Evolutionary conservation across 176 grass and related monocot genomes (phyloP).

Genomic region (Hyparrhenia diplandra): DNA sequence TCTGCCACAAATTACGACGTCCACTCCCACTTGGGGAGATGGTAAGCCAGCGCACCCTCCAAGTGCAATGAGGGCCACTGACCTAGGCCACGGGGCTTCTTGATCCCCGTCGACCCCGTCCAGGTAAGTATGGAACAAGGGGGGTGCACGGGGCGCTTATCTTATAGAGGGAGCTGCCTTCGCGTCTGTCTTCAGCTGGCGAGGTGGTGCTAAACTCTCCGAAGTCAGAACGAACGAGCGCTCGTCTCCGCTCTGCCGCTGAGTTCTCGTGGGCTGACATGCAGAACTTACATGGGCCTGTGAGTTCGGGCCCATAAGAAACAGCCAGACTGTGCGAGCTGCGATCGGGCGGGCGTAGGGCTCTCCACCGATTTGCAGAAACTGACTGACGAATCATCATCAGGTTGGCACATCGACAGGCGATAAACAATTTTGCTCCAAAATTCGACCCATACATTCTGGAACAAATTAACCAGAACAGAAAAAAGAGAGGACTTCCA

Average conservation of each 20-base stretch:
- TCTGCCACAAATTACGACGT: constrained; percentile 45
- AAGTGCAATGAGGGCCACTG: constrained; percentile 37
- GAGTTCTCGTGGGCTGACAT: not conserved
- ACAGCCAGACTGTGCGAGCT: too few relatives aligned
- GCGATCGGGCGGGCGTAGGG: too few relatives aligned
- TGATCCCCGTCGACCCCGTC: constrained; percentile 40
- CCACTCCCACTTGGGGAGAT: constrained; percentile 44
- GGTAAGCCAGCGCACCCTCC: constrained; percentile 33
- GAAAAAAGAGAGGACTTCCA: too few relatives aligned
- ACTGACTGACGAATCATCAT: too few relatives aligned
- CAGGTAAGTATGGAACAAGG: constrained; percentile 26
- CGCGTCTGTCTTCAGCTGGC: not conserved
- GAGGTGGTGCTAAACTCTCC: not conserved
- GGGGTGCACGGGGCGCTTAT: rapidly evolving
- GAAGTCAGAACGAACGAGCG: not conserved
- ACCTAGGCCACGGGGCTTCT: constrained; percentile 23
- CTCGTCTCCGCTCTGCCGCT: not conserved
- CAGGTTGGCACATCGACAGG: too few relatives aligned
- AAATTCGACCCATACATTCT: too few relatives aligned
- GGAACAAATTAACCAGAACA: too few relatives aligned
- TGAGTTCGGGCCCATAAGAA: too few relatives aligned
- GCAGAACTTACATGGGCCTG: not conserved
- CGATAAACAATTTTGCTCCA: too few relatives aligned
- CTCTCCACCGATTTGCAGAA: too few relatives aligned
- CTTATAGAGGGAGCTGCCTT: not conserved